Evolutionary conservation across 306 rosid species (phyloP).

Genomic region (Gastrolobium villosum): DNA sequence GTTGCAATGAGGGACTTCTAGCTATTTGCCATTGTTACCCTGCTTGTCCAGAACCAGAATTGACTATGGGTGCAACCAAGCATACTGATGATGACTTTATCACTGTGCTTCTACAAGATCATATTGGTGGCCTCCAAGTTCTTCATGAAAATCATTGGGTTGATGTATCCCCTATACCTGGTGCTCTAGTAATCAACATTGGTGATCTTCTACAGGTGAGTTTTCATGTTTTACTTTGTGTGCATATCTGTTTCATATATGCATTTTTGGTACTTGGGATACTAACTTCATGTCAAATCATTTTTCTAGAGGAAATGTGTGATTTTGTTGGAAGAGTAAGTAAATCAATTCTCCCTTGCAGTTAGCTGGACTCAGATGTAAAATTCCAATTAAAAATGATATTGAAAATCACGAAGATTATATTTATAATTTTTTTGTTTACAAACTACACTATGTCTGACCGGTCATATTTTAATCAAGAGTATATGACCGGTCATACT

Average conservation of each 20-base stretch:
- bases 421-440: no score
- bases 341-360: neutral
- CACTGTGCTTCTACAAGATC: constrained; percentile 65
- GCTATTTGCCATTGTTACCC: constrained; percentile 51
- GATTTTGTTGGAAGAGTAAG: neutral
- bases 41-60: constrained; percentile 55
- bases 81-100: constrained; percentile 53
- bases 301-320: neutral
- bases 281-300: no score
- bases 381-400: neutral
- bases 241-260: neutral
- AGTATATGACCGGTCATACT: no score
- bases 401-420: neutral
- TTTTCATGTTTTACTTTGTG: neutral
- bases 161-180: constrained; percentile 41
- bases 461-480: no score
- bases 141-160: constrained; percentile 48
- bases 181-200: constrained; percentile 52
- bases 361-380: neutral
- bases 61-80: constrained; percentile 45
- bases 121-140: constrained; percentile 69
- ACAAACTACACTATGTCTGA: no score
- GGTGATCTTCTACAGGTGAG: constrained; percentile 54
- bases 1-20: constrained; percentile 45
- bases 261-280: no score